Evolutionary conservation across 2,329 filamentous ascomycete species (phyloP), one percentile per base, ranked within the genome.

Genomic region (Emergomyces africanus): DNA sequence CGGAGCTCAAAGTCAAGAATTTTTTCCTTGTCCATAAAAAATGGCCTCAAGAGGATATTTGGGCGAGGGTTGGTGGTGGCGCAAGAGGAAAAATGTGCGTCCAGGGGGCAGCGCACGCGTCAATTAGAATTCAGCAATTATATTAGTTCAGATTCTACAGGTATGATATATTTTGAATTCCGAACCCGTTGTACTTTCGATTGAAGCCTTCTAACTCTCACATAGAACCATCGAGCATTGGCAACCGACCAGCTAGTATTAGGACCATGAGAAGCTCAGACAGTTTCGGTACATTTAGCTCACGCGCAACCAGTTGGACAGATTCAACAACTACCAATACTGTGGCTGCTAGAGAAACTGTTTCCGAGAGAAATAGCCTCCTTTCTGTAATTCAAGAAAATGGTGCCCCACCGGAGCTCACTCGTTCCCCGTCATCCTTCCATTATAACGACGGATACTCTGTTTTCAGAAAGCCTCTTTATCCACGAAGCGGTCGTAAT

Each of bases 301-400:
- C 77, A 37, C 74, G 76, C 33, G 74, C 77, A n/a, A 77, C 75
- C 15, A 79, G 76, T 63, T 78, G 76, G 77, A 73, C 77, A 41
- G 70, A 78, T 61, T 78, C 77, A 3, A 77, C 73, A 1, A 69
- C 68, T n/a, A 68, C 69, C 50, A 74, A 74, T 59, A 77, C 75
- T 5, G 64, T 75, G 33, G 63, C 65, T n/a, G 68, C 68, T 12
- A 67, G 69, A 25, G 70, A 66, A 23, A 60, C 62, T 41, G 61
- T 57, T 28, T 61, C 66, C 35, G 66, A 72, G 48, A 67, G 67
- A 14, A 72, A 74, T 58, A 68, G 71, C 10, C 64, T 78, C 10
- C 64, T 78, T 25, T 76, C 74, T 14, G 70, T 77, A 41, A 76
- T 78, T 35, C 67, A 75, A 56, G 76, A 78, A 59, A 67, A 73